Percentiles rank a stretch among this genome's conserved stretches.
Evolutionary conservation across 2,329 filamentous ascomycete species (phyloP).

Genomic region (Nigrospora osmanthi): DNA sequence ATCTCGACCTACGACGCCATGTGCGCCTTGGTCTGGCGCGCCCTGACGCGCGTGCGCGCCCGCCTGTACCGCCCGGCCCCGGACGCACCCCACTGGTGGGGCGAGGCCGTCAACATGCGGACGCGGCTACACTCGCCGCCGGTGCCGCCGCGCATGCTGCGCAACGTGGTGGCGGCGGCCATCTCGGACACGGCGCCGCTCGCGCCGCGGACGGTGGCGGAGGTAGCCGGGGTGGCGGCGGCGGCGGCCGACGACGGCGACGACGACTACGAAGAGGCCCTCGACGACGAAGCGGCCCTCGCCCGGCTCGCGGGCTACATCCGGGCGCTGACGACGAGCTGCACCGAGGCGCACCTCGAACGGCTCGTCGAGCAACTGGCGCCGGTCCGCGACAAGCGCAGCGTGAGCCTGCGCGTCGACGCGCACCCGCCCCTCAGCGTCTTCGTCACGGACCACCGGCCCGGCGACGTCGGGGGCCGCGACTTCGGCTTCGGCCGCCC

Average conservation of each 20-base stretch:
- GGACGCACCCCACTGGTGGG: constrained; percentile 20
- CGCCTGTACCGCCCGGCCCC: constrained; percentile 23
- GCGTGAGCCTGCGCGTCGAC: constrained; percentile 5
- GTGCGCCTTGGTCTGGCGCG: constrained; percentile 32
- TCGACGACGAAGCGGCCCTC: too few relatives aligned
- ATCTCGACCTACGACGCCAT: constrained; percentile 39
- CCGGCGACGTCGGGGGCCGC: constrained; percentile 6
- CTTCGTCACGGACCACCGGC: constrained; percentile 10
- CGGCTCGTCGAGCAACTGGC: background rate
- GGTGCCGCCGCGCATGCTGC: constrained; percentile 23
- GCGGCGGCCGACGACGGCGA: constrained; percentile 4
- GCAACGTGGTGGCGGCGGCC: constrained; percentile 23
- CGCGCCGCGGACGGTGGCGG: background rate
- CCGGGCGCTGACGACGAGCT: constrained; percentile 6
- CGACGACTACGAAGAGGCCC: too few relatives aligned
- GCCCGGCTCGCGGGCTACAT: background rate
- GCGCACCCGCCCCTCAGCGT: constrained; percentile 4
- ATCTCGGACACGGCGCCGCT: constrained; percentile 7
- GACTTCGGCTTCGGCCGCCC: constrained; percentile 12
- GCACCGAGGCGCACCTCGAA: background rate
- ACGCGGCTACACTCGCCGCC: constrained; percentile 23
- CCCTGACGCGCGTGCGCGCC: constrained; percentile 24
- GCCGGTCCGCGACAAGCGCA: background rate
- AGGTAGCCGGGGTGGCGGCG: background rate
- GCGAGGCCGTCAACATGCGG: constrained; percentile 30